These are phyloP conservation scores for Lasiodiplodia sp. DNA, from an alignment of 2,329 filamentous ascomycete species.

Conservation along the genomic window DNA sequence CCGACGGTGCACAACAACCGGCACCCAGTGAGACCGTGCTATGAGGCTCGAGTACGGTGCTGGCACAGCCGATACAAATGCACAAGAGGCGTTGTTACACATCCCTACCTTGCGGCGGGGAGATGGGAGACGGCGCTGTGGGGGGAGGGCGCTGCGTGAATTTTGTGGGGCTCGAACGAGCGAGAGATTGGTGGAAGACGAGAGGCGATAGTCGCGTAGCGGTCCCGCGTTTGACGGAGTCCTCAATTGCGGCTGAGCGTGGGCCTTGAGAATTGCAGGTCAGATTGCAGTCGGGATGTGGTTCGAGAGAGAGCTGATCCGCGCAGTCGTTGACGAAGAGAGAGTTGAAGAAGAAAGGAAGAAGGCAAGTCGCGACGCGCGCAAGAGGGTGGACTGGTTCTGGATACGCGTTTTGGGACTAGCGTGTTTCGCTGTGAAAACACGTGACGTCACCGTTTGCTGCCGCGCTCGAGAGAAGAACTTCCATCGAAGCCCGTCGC, in stretches of 20 bases:
- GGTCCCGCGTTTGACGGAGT: slow-evolving; percentile 40
- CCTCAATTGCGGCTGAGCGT: slow-evolving; percentile 35
- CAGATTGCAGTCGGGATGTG: neutral
- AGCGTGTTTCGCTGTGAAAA: slow-evolving; percentile 18
- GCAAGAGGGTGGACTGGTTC: neutral
- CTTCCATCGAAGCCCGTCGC: slow-evolving; percentile 1
- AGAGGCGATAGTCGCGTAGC: slow-evolving; percentile 34
- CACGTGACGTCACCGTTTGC: slow-evolving; percentile 24
- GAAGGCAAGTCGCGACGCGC: neutral
- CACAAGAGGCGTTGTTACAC: slow-evolving; percentile 57
- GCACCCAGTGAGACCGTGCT: slow-evolving; percentile 62
- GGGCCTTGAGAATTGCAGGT: neutral
- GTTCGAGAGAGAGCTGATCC: slow-evolving; percentile 10
- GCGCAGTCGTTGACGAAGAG: slow-evolving; percentile 27
- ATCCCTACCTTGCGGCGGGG: slow-evolving; percentile 64
- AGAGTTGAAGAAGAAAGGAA: slow-evolving; percentile 16
- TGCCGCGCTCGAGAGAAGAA: slow-evolving; percentile 10
- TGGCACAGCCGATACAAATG: slow-evolving; percentile 41
- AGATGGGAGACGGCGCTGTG: slow-evolving; percentile 77
- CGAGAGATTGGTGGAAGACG: slow-evolving; percentile 41
- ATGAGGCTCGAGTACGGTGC: slow-evolving; percentile 69
- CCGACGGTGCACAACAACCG: slow-evolving; percentile 42
- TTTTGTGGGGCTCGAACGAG: slow-evolving; percentile 37
- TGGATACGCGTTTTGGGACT: slow-evolving; percentile 30
- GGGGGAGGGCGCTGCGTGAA: slow-evolving; percentile 74